These are phyloP conservation scores for Stagonosporopsis cucurbitacearum DNA, from an alignment of 2,329 filamentous ascomycete genomes.

Conservation along the genomic window DNA sequence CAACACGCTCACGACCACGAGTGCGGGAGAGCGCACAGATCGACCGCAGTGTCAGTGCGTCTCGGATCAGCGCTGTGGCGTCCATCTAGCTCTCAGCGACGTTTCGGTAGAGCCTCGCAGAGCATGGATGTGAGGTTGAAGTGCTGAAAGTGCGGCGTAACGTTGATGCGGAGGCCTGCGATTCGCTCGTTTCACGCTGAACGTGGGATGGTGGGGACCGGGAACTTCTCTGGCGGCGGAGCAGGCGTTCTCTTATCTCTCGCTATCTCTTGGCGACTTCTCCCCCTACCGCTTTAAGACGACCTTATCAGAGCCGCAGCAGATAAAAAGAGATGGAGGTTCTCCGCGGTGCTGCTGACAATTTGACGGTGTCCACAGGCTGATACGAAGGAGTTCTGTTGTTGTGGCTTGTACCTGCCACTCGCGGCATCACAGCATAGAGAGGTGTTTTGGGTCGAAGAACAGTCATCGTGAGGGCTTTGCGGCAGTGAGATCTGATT, in stretches of 20 bases:
- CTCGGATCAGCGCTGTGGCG: conserved; percentile 29
- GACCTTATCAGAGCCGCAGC: conserved; percentile 38
- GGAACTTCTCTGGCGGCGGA: conserved; percentile 27
- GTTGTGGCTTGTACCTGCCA: conserved; percentile 4
- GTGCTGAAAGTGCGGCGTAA: conserved; percentile 21
- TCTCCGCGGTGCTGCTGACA: conserved; percentile 44
- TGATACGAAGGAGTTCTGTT: conserved; percentile 9
- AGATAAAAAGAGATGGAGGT: conserved; percentile 37
- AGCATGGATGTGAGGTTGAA: conserved; percentile 14
- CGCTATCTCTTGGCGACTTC: conserved; percentile 24
- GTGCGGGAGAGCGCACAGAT: conserved; percentile 28
- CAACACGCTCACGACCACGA: conserved; percentile 16
- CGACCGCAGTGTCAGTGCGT: conserved; percentile 17
- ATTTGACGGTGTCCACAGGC: conserved; percentile 28
- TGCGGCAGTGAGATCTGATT: neutral
- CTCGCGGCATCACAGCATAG: neutral
- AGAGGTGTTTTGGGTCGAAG: neutral
- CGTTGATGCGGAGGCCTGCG: conserved; percentile 21
- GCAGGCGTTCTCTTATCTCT: conserved; percentile 47
- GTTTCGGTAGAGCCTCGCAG: conserved; percentile 8
- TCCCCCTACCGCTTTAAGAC: conserved; percentile 10
- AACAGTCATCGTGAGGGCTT: neutral
- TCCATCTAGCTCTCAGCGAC: conserved; percentile 16
- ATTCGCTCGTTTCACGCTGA: conserved; percentile 25
- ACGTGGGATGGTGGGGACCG: conserved; percentile 44